phyloP scores from a whole-genome alignment of 352 stramenopile genomes.

The Pythium myriotylum region DNA sequence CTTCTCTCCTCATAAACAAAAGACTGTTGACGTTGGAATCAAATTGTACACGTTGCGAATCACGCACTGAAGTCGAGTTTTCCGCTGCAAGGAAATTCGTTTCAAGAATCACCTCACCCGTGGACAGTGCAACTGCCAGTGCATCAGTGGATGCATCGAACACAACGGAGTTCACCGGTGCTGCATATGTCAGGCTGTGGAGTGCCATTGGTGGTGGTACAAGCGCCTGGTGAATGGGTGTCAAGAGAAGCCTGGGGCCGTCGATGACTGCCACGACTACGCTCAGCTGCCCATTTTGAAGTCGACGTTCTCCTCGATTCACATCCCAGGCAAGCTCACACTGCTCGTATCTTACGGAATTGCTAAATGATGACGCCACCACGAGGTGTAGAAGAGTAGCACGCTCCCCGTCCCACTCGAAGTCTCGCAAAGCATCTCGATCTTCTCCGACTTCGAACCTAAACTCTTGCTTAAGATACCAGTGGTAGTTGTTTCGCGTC shows the following conservation, averaged over 20 bases:
- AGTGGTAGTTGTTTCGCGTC: slow-evolving; percentile 83
- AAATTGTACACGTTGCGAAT: neutral
- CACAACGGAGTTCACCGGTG: slow-evolving; percentile 50
- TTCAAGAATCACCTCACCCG: slow-evolving; percentile 44
- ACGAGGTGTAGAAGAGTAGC: slow-evolving; percentile 45
- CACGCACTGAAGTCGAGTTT: neutral
- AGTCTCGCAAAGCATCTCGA: slow-evolving; percentile 30
- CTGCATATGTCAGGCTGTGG: slow-evolving; percentile 39
- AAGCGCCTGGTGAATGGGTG: slow-evolving; percentile 61
- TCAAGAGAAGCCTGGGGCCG: slow-evolving; percentile 61
- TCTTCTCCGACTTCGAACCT: slow-evolving; percentile 19
- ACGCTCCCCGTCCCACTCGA: slow-evolving; percentile 62
- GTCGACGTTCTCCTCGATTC: slow-evolving; percentile 22
- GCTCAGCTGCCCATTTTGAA: slow-evolving; percentile 25
- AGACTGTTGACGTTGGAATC: slow-evolving; percentile 15
- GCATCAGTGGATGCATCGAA: slow-evolving; percentile 53
- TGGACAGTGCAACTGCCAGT: slow-evolving; percentile 45
- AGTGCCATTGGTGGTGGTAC: slow-evolving; percentile 72
- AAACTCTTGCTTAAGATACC: slow-evolving; percentile 82
- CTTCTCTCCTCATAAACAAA: slow-evolving; percentile 1
- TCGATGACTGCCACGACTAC: slow-evolving; percentile 65
- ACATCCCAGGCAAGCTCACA: slow-evolving; percentile 62
- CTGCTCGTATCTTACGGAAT: slow-evolving; percentile 31
- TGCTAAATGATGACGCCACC: neutral
- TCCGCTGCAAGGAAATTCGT: slow-evolving; percentile 40